Percentiles rank a stretch among this genome's conserved stretches.
Evolutionary conservation across 768 basidiomycete genomes (phyloP).

Genomic region (Collybiopsis confluens): DNA sequence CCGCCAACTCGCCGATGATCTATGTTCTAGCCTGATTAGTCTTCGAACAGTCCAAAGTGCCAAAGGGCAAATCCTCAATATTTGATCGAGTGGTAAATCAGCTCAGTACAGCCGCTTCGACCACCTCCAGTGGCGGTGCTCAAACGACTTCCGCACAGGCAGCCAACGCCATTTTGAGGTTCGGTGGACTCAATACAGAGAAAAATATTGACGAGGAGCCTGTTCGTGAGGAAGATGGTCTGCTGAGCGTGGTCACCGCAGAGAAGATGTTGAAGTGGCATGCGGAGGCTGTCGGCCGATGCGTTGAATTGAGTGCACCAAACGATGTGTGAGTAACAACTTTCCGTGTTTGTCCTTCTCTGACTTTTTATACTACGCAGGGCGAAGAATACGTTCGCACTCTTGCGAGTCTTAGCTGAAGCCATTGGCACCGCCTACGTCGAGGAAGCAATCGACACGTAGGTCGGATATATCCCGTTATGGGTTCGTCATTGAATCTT

Average conservation of each 20-base stretch:
- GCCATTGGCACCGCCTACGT: constrained; percentile 80
- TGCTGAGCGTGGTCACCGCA: constrained; percentile 68
- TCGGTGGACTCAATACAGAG: constrained; percentile 69
- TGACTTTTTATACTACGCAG: constrained; percentile 35
- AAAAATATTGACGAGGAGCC: constrained; percentile 66
- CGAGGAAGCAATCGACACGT: constrained; percentile 93
- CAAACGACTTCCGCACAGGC: constrained; percentile 78
- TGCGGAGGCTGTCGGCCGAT: constrained; percentile 92
- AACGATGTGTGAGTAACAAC: constrained; percentile 73
- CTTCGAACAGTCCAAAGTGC: constrained; percentile 45
- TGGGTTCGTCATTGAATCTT: neutral
- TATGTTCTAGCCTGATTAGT: constrained; percentile 6
- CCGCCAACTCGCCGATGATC: neutral
- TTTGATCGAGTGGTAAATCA: constrained; percentile 93
- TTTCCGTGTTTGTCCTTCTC: neutral
- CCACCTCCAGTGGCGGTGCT: constrained; percentile 51
- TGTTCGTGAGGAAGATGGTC: constrained; percentile 76
- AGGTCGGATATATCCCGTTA: constrained; percentile 21
- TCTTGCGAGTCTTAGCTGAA: constrained; percentile 84
- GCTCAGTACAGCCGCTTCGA: constrained; percentile 71
- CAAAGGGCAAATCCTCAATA: constrained; percentile 62
- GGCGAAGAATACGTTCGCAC: constrained; percentile 81
- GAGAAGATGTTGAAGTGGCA: constrained; percentile 97
- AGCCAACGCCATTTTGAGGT: constrained; percentile 84
- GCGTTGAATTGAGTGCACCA: constrained; percentile 79